A percentile compares a stretch with the other conserved stretches of the same genome.
phyloP scores from a whole-genome alignment of 768 basidiomycete genomes.

The Botryobasidium botryosum region DNA sequence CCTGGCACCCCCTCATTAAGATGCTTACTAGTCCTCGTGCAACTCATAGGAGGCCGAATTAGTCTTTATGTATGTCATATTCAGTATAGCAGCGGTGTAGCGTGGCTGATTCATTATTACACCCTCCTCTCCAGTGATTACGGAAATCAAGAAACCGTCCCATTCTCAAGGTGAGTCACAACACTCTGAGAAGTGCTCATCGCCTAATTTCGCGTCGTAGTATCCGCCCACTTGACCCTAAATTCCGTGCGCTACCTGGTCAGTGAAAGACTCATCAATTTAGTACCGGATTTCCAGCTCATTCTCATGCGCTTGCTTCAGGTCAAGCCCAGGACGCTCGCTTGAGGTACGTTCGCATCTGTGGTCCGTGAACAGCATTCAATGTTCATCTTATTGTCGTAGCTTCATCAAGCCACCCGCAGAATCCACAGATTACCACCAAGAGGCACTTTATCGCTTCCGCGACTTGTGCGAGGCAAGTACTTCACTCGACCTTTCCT shows the following conservation, averaged over 20 bases:
- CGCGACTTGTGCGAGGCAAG: slow-evolving; percentile 51
- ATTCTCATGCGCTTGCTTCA: too few species aligned
- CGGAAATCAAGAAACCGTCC: slow-evolving; percentile 81
- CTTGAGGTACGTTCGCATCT: slow-evolving; percentile 40
- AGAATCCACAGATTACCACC: slow-evolving; percentile 69
- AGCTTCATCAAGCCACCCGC: slow-evolving; percentile 80
- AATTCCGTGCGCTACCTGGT: slow-evolving; percentile 78
- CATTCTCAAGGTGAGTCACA: slow-evolving; percentile 28
- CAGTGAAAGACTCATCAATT: slow-evolving; percentile 17
- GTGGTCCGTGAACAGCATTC: background rate
- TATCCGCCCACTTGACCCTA: slow-evolving; percentile 75
- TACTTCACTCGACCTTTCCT: background rate
- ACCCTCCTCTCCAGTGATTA: slow-evolving; percentile 33
- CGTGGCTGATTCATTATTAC: background rate
- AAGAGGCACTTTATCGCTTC: slow-evolving; percentile 78
- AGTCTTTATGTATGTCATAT: slow-evolving; percentile 46
- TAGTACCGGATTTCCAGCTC: too few species aligned
- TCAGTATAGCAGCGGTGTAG: background rate
- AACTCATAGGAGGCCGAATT: slow-evolving; percentile 61
- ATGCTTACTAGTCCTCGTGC: background rate
- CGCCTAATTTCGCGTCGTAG: slow-evolving; percentile 6
- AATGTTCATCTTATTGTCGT: slow-evolving; percentile 3
- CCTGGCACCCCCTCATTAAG: background rate
- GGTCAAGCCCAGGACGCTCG: slow-evolving; percentile 79
- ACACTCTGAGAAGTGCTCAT: background rate